Base-by-base conservation (phyloP, 75 land plant genomes). In the Isoetes taiwanensis region DNA sequence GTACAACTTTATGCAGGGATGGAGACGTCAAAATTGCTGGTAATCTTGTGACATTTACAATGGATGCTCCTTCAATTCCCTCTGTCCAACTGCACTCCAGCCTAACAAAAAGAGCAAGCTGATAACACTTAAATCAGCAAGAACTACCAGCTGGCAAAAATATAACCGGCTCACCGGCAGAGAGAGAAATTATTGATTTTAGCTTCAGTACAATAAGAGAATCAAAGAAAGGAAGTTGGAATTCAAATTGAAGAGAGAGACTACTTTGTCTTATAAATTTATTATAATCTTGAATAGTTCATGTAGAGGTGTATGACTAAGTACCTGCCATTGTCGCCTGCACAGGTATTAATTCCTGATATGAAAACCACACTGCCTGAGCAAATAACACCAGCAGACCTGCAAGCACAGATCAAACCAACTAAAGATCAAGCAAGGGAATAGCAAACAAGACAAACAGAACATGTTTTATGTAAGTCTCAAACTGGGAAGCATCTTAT, bases 71-170 rank as follows among this genome's bases (percentile, higher is more conserved):
- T 42, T 9, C 23, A 14, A 35, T 11, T 28, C 33, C 58, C 26
- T 66, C 68, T 3, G 14, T 57, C 68, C 68, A 66, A 10, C 16
- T 11, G 43, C 63, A 39, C 23, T 66, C 59, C 53, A 66, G 30
- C 62, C 68, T 66, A 26, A 10, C 27, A 4, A 19, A 41, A 21
- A 17, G 6, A 41, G 30, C 5, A 2, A n/a, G 38, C 14, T 37
- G n/a, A n/a, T n/a, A n/a, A n/a, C n/a, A n/a, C n/a, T n/a, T n/a
- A n/a, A n/a, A n/a, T n/a, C n/a, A n/a, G n/a, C n/a, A n/a, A n/a
- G n/a, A n/a, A n/a, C n/a, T n/a, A n/a, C n/a, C n/a, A n/a, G n/a
- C n/a, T n/a, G n/a, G n/a, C n/a, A n/a, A n/a, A n/a, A n/a, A n/a
- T n/a, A n/a, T n/a, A n/a, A n/a, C n/a, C n/a, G n/a, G n/a, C n/a